A percentile compares a stretch with the other conserved stretches of the same genome.
phyloP scores from a whole-genome alignment of 176 grass and related monocot species.

The Carex myosuroides region DNA sequence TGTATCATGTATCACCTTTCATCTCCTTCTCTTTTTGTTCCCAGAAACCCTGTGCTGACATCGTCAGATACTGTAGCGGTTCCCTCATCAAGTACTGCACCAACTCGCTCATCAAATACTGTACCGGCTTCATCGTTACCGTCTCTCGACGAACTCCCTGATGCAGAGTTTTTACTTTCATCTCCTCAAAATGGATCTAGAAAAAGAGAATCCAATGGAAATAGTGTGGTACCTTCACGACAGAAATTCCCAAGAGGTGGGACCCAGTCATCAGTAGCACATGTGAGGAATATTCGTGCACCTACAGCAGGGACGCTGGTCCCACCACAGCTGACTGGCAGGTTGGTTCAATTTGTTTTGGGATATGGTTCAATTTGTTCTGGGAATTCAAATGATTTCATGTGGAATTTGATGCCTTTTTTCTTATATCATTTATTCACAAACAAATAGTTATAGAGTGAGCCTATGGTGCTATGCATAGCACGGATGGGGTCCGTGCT shows the following conservation, averaged over 20 bases:
- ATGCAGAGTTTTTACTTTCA: conserved; percentile 50
- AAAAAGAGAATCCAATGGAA: conserved; percentile 86
- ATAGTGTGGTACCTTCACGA: conserved; percentile 20
- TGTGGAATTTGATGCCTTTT: not conserved
- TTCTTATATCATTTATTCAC: not conserved
- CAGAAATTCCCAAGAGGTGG: conserved; percentile 58
- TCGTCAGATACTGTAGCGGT: not conserved
- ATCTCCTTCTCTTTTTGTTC: not conserved
- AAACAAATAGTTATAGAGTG: conserved; percentile 4
- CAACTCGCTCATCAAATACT: conserved; percentile 26
- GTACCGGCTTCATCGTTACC: conserved; percentile 26
- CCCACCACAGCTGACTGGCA: conserved; percentile 82
- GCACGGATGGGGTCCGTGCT: too few relatives aligned
- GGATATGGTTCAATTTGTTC: not conserved
- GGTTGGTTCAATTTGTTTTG: conserved; percentile 37
- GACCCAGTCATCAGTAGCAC: conserved; percentile 15
- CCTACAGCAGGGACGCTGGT: conserved; percentile 33
- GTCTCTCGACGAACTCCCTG: conserved; percentile 68
- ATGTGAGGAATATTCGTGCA: conserved; percentile 32
- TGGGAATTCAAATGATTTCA: not conserved
- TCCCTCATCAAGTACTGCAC: conserved; percentile 10
- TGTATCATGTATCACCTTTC: not conserved
- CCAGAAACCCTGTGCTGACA: conserved; percentile 13
- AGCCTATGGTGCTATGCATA: too few relatives aligned
- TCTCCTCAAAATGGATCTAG: conserved; percentile 43